Evolutionary conservation across 2,329 filamentous ascomycete genomes (phyloP).

Genomic region (Xylariaceae sp.): DNA sequence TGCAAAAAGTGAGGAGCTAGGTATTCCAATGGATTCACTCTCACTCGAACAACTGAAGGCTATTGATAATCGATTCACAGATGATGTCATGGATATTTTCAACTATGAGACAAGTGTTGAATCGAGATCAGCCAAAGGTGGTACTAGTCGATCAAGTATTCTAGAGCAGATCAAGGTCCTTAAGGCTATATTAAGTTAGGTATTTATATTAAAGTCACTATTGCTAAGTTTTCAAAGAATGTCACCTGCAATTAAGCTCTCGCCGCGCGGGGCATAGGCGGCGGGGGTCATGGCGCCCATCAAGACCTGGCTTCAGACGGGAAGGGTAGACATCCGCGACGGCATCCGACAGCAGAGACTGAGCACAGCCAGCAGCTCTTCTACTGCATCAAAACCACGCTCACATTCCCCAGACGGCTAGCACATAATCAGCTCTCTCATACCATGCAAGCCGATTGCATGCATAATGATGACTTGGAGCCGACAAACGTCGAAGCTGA

Average conservation of each 20-base stretch:
- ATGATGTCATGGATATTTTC: conserved; percentile 67
- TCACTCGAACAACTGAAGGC: conserved; percentile 35
- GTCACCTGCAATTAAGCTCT: conserved; percentile 9
- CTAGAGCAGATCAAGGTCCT: conserved; percentile 58
- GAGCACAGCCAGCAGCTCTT: conserved; percentile 4
- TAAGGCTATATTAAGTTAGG: conserved; percentile 36
- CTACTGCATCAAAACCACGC: no score
- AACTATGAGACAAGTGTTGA: conserved; percentile 83
- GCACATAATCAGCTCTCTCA: no score
- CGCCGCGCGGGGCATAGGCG: conserved; percentile 8
- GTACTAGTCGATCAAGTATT: conserved; percentile 66
- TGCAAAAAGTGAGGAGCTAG: conserved; percentile 63
- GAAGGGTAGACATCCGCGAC: conserved; percentile 6
- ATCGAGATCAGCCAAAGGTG: conserved; percentile 67
- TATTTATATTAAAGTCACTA: conserved; percentile 8
- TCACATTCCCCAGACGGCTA: no score
- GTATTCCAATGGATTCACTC: conserved; percentile 68
- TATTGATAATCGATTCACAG: conserved; percentile 57
- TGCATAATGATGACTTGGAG: no score
- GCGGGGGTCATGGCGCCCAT: conserved; percentile 9
- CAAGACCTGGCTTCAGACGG: conserved; percentile 7
- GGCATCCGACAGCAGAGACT: conserved; percentile 4
- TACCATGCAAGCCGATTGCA: no score
- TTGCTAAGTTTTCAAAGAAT: conserved; percentile 6
- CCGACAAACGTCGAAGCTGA: no score